Conservation (phyloP, 179 eudicot species). For the Beta lomatogona region DNA sequence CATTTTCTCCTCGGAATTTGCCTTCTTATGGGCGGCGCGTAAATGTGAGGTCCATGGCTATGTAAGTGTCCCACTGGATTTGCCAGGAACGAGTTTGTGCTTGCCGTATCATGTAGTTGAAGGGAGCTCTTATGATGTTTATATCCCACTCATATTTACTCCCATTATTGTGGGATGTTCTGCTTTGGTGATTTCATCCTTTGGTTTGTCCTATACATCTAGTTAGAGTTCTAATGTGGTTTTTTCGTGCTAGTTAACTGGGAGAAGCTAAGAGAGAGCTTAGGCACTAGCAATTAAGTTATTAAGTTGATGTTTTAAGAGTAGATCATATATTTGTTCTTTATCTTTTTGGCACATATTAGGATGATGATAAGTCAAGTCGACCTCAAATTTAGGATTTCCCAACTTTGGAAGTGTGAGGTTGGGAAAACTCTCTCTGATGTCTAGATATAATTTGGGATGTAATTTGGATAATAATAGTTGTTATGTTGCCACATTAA, state of each 20-base stretch:
- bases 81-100: slow-evolving; percentile 35
- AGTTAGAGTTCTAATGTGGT: neutral
- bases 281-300: too few relatives aligned
- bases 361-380: too few relatives aligned
- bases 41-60: slow-evolving; percentile 25
- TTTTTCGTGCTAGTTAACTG: neutral
- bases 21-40: slow-evolving; percentile 28
- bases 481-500: too few relatives aligned
- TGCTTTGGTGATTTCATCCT: slow-evolving; percentile 16
- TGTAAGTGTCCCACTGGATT: slow-evolving; percentile 36
- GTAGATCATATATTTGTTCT: too few relatives aligned
- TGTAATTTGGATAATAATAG: too few relatives aligned
- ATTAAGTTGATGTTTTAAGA: too few relatives aligned
- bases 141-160: slow-evolving; percentile 32
- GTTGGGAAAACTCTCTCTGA: too few relatives aligned
- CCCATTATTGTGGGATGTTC: slow-evolving; percentile 33
- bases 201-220: slow-evolving; percentile 14
- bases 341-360: too few relatives aligned
- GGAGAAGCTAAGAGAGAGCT: too few relatives aligned
- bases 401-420: too few relatives aligned
- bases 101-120: slow-evolving; percentile 32
- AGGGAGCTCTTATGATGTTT: slow-evolving; percentile 28
- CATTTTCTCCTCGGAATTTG: slow-evolving; percentile 26
- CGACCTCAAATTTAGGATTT: too few relatives aligned
- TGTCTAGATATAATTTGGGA: too few relatives aligned